These are phyloP conservation scores for Comarum palustre DNA, from an alignment of 306 rosid species.

Conservation along the genomic window DNA sequence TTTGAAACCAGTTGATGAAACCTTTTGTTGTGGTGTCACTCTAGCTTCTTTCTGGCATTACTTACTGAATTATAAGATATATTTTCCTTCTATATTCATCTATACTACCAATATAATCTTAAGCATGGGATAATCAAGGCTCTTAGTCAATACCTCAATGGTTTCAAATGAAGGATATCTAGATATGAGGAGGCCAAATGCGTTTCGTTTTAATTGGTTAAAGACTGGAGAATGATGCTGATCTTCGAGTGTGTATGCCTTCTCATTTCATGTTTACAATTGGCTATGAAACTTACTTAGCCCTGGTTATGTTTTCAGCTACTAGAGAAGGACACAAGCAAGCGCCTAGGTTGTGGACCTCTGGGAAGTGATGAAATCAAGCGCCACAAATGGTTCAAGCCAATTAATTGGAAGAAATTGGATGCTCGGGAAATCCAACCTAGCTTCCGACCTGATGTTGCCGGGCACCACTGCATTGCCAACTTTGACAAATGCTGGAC, in stretches of 20 bases:
- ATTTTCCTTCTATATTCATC: background rate
- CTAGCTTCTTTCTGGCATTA: background rate
- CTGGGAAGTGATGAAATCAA: conserved; percentile 70
- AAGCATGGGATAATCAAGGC: background rate
- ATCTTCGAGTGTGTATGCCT: background rate
- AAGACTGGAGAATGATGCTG: background rate
- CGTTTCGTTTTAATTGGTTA: background rate
- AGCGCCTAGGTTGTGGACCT: conserved; percentile 71
- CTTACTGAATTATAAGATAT: background rate
- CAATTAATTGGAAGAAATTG: conserved; percentile 77
- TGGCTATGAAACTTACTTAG: background rate
- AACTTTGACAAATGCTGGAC: conserved; percentile 96
- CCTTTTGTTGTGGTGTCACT: background rate
- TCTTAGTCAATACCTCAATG: background rate
- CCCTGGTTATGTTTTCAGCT: conserved; percentile 46
- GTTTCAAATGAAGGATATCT: background rate
- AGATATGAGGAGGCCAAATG: background rate
- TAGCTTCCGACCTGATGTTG: conserved; percentile 82
- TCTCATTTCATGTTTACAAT: conserved; percentile 5
- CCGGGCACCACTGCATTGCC: conserved; percentile 80
- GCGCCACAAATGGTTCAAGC: conserved; percentile 88
- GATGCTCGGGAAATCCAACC: conserved; percentile 76
- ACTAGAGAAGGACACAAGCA: conserved; percentile 64
- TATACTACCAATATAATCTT: background rate
- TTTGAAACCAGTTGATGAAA: background rate